A percentile compares a stretch with the other conserved stretches of the same genome.
Evolutionary conservation across 208 protist species (phyloP).

Genomic region (Naegleria lovaniensis): DNA sequence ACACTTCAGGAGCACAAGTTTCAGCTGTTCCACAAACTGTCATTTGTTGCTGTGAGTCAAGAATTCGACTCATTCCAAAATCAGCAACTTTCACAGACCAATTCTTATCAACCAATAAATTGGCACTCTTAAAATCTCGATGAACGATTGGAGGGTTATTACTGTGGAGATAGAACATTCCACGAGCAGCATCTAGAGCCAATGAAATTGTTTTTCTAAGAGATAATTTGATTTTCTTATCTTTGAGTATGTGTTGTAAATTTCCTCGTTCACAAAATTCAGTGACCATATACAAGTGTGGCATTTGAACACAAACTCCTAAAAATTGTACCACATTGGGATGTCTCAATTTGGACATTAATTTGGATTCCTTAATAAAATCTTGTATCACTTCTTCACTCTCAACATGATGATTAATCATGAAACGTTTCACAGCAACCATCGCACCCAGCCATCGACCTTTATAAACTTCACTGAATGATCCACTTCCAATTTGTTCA

Average conservation of each 20-base stretch:
- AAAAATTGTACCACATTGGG: slow-evolving; percentile 30
- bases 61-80: not conserved
- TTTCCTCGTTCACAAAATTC: slow-evolving; percentile 21
- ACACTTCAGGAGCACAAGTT: slow-evolving; percentile 17
- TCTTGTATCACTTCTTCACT: not conserved
- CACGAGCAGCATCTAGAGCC: slow-evolving; percentile 21
- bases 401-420: not conserved
- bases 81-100: not conserved
- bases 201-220: not conserved
- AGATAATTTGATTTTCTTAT: not conserved
- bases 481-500: slow-evolving; percentile 5
- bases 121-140: slow-evolving; percentile 20
- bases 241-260: not conserved
- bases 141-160: slow-evolving; percentile 22
- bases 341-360: slow-evolving; percentile 20
- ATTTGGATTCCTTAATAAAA: slow-evolving; percentile 20
- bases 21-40: slow-evolving; percentile 15
- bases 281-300: slow-evolving; percentile 16
- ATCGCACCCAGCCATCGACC: not conserved
- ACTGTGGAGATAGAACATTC: slow-evolving; percentile 25
- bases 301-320: not conserved
- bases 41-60: not conserved
- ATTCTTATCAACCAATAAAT: slow-evolving; percentile 20
- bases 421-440: slow-evolving; percentile 4
- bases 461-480: not conserved